Evolutionary conservation across 2,329 filamentous ascomycete genomes (phyloP), one percentile per base, ranked within the genome.

Genomic region (Ceratocystis eucalypticola): DNA sequence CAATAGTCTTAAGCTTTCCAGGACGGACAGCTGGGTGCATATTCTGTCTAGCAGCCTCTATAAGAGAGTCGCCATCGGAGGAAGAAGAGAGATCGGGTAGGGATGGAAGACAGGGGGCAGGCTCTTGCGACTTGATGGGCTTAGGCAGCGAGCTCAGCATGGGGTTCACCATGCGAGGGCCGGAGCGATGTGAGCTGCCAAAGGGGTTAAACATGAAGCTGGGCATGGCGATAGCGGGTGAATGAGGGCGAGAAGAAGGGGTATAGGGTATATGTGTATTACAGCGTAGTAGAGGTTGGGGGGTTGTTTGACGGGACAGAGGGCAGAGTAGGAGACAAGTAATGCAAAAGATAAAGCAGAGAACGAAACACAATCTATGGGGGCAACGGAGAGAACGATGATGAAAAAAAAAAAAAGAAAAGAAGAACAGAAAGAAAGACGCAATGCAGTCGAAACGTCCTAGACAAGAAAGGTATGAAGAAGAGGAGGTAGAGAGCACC

Each of bases 1-100:
- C 91, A 10, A 92, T 86, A 1, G 88, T 91, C 73, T 88, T 91
- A 73, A 93, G 78, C 5, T 92, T 85, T 62, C 92, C 92, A 69
- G 57, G 55, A 33, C 66, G 66, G 3, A 45, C 33, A 15, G 46
- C 6, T 2, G 59, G 28, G 17, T 22, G 12, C 20, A 15, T n/a
- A n/a, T 55, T 44, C 93, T 83, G 17, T 88, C 88, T 67, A 82
- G 83, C 15, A 17, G 25, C 45, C 15, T 65, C 41, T 22, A 67
- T 61, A 20, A 67, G 62, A 10, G 66, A 65, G 8, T 45, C 61
- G 2, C 30, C 46, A 37, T 59, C 64, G 7, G 61, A 62, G 22
- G 64, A 46, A 5, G 59, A 62, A n/a, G 64, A 46, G 8, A 67
- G 61, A 25, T 64, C 57, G 46, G 66, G 66, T 17, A 67, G 59